A percentile compares a stretch with the other conserved stretches of the same genome.
Evolutionary conservation across 2,329 filamentous ascomycete genomes (phyloP).

Genomic region (Neonectria sp.): DNA sequence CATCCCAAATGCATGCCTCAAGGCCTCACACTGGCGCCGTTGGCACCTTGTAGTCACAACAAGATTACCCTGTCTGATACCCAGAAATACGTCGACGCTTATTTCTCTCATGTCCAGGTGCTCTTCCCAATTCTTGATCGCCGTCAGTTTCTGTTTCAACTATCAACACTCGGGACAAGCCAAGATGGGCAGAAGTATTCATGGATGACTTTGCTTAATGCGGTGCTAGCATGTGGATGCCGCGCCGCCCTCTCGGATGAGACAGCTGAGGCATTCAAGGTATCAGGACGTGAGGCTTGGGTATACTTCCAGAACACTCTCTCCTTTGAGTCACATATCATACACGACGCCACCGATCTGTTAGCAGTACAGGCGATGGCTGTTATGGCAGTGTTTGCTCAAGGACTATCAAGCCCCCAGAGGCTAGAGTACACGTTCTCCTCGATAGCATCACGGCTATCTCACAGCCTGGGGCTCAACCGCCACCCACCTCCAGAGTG

Average conservation of each 20-base stretch:
- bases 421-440: constrained; percentile 16
- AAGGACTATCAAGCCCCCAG: constrained; percentile 23
- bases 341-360: constrained; percentile 9
- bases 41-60: no score
- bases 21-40: neutral
- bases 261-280: constrained; percentile 12
- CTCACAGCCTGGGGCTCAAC: constrained; percentile 9
- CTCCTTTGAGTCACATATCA: constrained; percentile 3
- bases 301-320: constrained; percentile 11
- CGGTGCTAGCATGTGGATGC: constrained; percentile 19
- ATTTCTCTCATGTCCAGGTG: constrained; percentile 5
- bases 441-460: constrained; percentile 5
- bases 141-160: neutral
- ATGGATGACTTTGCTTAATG: constrained; percentile 17
- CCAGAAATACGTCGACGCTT: neutral
- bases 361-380: constrained; percentile 18
- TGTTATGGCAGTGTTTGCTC: constrained; percentile 24
- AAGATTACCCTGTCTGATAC: no score
- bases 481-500: neutral
- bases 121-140: constrained; percentile 11
- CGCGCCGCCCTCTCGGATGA: constrained; percentile 20
- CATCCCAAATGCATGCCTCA: constrained; percentile 11
- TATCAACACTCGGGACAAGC: neutral
- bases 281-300: constrained; percentile 13
- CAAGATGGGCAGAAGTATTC: neutral